phyloP scores from a whole-genome alignment of 768 basidiomycete genomes.

The Cystofilobasidium bisporidii region DNA sequence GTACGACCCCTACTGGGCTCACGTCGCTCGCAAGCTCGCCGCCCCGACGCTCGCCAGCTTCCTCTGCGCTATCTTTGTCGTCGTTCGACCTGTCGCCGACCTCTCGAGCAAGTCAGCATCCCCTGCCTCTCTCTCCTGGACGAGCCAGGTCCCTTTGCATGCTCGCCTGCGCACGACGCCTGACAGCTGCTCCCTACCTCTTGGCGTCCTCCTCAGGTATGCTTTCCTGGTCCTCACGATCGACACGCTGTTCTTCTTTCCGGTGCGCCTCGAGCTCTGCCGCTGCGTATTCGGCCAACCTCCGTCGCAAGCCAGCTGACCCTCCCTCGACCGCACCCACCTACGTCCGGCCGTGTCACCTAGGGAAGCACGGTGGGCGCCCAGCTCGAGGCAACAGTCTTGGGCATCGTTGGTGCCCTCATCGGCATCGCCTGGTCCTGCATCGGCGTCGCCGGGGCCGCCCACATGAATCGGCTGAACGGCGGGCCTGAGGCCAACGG shows the following conservation, averaged over 20 bases:
- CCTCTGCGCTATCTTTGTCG: slow-evolving; percentile 1
- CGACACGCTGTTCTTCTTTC: slow-evolving; percentile 9
- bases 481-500: slow-evolving; percentile 1
- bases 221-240: too few relatives aligned
- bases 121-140: background rate
- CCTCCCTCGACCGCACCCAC: background rate
- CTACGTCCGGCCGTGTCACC: background rate
- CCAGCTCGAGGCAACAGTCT: background rate
- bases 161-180: too few relatives aligned
- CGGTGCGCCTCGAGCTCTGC: background rate
- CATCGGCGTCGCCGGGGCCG: background rate
- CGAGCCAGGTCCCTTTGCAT: slow-evolving; percentile 1
- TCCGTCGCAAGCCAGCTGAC: background rate
- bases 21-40: background rate
- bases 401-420: slow-evolving; percentile 4
- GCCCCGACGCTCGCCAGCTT: slow-evolving; percentile 8
- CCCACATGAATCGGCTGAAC: background rate
- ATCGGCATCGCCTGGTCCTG: slow-evolving; percentile 15
- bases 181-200: too few relatives aligned
- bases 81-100: background rate
- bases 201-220: too few relatives aligned
- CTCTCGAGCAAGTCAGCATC: background rate
- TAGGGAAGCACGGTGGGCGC: background rate
- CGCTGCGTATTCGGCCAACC: too few relatives aligned
- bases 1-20: background rate